These are phyloP conservation scores for Colletotrichum sp. DNA, from an alignment of 2,329 filamentous ascomycete species.

Conservation along the genomic window DNA sequence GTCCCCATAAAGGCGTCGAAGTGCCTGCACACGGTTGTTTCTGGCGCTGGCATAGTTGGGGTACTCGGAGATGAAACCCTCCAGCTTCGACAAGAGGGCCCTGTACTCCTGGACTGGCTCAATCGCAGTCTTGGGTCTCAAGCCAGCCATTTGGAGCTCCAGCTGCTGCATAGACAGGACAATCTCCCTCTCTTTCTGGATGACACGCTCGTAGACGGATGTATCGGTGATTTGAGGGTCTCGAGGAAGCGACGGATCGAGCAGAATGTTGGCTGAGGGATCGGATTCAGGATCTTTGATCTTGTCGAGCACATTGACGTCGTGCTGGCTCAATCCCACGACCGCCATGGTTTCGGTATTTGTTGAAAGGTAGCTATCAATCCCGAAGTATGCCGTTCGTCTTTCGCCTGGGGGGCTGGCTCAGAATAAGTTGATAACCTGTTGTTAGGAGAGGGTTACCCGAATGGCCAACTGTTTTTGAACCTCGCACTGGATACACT, in stretches of 20 bases:
- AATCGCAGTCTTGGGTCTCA: constrained; percentile 37
- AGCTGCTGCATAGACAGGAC: constrained; percentile 58
- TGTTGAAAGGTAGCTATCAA: not conserved
- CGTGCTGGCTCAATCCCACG: constrained; percentile 57
- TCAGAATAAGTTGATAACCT: not conserved
- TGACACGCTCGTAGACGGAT: constrained; percentile 54
- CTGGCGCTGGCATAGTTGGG: constrained; percentile 74
- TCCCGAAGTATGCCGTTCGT: not conserved
- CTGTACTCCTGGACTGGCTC: constrained; percentile 51
- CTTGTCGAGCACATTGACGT: constrained; percentile 68
- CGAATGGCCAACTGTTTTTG: not conserved
- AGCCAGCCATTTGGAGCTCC: constrained; percentile 56
- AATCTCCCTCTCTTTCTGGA: constrained; percentile 56
- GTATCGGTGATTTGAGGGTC: constrained; percentile 62
- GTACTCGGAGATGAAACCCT: constrained; percentile 58
- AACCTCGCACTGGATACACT: not conserved
- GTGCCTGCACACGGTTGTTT: constrained; percentile 76
- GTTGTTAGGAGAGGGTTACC: not conserved
- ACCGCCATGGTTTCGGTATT: constrained; percentile 46
- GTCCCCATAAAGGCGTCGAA: constrained; percentile 67
- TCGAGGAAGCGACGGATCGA: constrained; percentile 59
- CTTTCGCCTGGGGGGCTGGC: not conserved
- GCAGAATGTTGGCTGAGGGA: constrained; percentile 56
- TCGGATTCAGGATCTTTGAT: constrained; percentile 71
- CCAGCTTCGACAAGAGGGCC: constrained; percentile 53